Base-by-base conservation (phyloP, 495 filamentous ascomycete species). In the Pyrenopolyporus hunteri region DNA sequence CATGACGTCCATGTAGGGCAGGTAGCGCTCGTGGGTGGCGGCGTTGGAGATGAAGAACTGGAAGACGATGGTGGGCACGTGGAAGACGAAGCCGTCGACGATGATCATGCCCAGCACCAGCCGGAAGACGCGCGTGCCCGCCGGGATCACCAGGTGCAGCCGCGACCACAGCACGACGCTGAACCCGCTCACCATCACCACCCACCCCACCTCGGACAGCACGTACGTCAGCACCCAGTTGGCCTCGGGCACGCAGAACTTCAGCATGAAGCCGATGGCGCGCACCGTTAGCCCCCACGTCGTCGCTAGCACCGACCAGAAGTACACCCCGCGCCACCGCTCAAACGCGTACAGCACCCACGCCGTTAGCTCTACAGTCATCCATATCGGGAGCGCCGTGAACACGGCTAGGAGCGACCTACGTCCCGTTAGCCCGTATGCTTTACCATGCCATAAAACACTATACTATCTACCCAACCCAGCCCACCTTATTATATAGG, bases 111-210 rank as follows among this genome's bases (percentile, higher is more conserved):
- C 66, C 11, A 85, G 74, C 0, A 88, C 78, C 25, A 72, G 69
- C 16, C 80, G 78, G 2, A 88, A 74, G 13, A 78, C 66, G 20
- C 70, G 72, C n/a, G 72, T 73, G 49, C 35, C 7, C 20, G 82
- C 80, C 19, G 73, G 72, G 17, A 83, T 66, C 31, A 90, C 76
- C 35, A 89, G 73, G 63, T 88, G 83, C 3, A 89, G 78, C n/a
- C 87, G 81, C 2, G 86, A 89, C 72, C 85, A 89, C 14, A 89
- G 76, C 8, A 89, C 85, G 33, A 89, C 63, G 3, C 84, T 84
- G 68, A 88, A 85, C 13, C 85, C 85, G 0, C 84, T 86, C 3
- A 89, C 83, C 84, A 88, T 87, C 14, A 62, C 64, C 51, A 76
- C 82, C 87, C 86, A 89, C 13, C 86, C 86, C 14, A 84, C 50